These are phyloP conservation scores for Nicotiana sylvestris DNA, from an alignment of 257 asterid species.

Conservation along the genomic window DNA sequence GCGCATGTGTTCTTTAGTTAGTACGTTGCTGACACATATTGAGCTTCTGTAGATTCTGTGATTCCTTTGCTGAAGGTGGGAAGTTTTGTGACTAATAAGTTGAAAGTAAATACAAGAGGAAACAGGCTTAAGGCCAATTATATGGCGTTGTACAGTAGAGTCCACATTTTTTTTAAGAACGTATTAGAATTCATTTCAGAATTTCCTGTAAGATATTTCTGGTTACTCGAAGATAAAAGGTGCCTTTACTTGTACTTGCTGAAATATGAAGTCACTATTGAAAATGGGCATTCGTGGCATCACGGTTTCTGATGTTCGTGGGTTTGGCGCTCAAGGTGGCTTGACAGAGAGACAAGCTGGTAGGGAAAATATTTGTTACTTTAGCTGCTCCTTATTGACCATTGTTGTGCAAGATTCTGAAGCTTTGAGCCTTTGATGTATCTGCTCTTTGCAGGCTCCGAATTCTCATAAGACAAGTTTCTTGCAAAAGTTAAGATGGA, in stretches of 20 bases:
- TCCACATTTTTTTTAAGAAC: too few species aligned
- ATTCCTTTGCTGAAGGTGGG: too few species aligned
- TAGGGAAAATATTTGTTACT: slow-evolving; percentile 21
- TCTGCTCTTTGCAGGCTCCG: slow-evolving; percentile 61
- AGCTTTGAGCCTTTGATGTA: not conserved
- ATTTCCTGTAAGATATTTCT: not conserved
- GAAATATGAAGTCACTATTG: slow-evolving; percentile 61
- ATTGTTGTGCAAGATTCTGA: too few species aligned
- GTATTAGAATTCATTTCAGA: too few species aligned
- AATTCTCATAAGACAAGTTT: slow-evolving; percentile 79
- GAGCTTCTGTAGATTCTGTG: too few species aligned
- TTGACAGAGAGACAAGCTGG: slow-evolving; percentile 92
- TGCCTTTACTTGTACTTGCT: not conserved
- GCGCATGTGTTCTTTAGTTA: too few species aligned
- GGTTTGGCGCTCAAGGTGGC: slow-evolving; percentile 97
- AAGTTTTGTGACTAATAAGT: too few species aligned
- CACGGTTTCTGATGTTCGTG: slow-evolving; percentile 91
- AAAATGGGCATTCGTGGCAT: slow-evolving; percentile 95
- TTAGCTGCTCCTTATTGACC: not conserved
- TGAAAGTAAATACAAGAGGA: too few species aligned
- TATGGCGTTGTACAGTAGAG: too few species aligned
- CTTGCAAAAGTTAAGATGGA: slow-evolving; percentile 89
- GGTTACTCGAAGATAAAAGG: not conserved
- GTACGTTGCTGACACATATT: too few species aligned
- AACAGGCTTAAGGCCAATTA: too few species aligned